These are phyloP conservation scores for Bimuria novae-zelandiae DNA, from an alignment of 2,329 filamentous ascomycete genomes.

Conservation along the genomic window DNA sequence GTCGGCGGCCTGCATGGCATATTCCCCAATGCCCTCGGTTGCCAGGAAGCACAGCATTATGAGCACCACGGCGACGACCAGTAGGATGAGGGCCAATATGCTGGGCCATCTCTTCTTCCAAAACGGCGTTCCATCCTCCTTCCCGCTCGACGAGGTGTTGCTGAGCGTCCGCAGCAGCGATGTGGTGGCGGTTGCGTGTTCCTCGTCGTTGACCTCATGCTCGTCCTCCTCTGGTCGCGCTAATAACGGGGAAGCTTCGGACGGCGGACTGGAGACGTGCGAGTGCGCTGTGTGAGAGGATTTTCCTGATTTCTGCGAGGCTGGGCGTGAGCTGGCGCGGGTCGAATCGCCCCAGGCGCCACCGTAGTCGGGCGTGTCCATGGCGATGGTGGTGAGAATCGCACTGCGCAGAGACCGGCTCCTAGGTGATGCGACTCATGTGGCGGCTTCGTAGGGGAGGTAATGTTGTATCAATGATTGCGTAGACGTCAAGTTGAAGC, in stretches of 20 bases:
- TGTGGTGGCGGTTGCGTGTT: conserved; percentile 39
- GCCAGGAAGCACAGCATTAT: conserved; percentile 86
- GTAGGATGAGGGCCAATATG: conserved; percentile 69
- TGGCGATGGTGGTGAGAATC: conserved; percentile 19
- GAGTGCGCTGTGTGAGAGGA: conserved; percentile 41
- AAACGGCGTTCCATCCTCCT: conserved; percentile 19
- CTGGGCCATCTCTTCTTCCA: conserved; percentile 72
- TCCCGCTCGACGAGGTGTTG: conserved; percentile 27
- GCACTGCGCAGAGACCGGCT: conserved; percentile 3
- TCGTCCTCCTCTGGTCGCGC: conserved; percentile 25
- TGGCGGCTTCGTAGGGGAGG: not conserved
- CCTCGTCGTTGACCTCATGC: conserved; percentile 29
- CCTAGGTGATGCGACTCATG: conserved; percentile 17
- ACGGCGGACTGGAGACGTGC: conserved; percentile 36
- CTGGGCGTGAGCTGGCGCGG: conserved; percentile 43
- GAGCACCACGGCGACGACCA: conserved; percentile 66
- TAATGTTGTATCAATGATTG: too few species aligned
- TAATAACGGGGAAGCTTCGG: conserved; percentile 49
- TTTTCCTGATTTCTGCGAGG: conserved; percentile 42
- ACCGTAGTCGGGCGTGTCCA: conserved; percentile 40
- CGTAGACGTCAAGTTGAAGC: too few species aligned
- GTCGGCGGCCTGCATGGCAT: conserved; percentile 80
- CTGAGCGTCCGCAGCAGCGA: conserved; percentile 43
- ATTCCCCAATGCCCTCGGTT: conserved; percentile 79
- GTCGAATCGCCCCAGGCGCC: conserved; percentile 42